Conservation (phyloP, 2,329 filamentous ascomycete species). For the Microcera coccophila region DNA sequence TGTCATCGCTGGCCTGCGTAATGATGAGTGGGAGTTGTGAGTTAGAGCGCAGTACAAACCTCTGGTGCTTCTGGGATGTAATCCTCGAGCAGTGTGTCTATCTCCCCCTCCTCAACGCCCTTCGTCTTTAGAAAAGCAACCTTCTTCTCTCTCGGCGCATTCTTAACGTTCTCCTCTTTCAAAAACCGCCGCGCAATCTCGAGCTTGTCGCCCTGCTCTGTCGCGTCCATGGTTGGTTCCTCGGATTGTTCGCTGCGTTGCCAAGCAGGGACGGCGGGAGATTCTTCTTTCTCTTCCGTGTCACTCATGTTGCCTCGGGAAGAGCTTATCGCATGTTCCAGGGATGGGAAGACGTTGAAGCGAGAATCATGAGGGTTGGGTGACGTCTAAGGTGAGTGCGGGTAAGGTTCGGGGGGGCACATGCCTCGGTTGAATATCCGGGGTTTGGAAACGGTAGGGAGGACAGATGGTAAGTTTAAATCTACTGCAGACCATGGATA, state of each 20-base stretch:
- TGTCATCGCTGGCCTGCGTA: not conserved
- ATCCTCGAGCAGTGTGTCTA: constrained; percentile 58
- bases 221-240: constrained; percentile 11
- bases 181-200: constrained; percentile 75
- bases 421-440: constrained; percentile 24
- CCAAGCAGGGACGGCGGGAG: constrained; percentile 31
- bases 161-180: constrained; percentile 66
- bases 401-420: constrained; percentile 25
- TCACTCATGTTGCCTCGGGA: constrained; percentile 30
- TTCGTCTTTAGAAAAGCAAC: constrained; percentile 73
- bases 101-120: constrained; percentile 63
- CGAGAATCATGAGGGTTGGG: not conserved
- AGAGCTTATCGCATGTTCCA: not conserved
- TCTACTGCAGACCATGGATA: too few relatives aligned
- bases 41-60: constrained; percentile 8
- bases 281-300: constrained; percentile 25
- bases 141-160: constrained; percentile 69
- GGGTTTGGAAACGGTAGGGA: constrained; percentile 23
- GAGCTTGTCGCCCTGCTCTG: constrained; percentile 29
- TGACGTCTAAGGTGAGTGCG: constrained; percentile 14
- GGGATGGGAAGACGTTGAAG: not conserved
- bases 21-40: constrained; percentile 1
- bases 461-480: too few relatives aligned
- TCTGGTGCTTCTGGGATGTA: constrained; percentile 10
- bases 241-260: constrained; percentile 23